phyloP scores from a whole-genome alignment of 345 rosid species.

The Rhodamnia rubescens region DNA sequence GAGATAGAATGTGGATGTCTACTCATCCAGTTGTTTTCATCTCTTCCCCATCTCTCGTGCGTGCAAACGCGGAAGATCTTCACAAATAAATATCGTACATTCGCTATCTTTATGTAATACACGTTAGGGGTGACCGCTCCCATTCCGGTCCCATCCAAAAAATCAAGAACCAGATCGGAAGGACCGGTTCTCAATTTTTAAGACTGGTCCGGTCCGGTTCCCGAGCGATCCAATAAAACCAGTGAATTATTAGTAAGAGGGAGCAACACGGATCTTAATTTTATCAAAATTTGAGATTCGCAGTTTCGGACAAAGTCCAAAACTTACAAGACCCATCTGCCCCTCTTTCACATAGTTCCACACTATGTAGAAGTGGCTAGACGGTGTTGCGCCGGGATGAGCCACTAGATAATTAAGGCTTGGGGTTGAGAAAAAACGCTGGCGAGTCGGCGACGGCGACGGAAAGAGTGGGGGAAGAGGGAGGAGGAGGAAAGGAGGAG shows the following conservation, averaged over 20 bases:
- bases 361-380: neutral
- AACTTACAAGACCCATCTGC: neutral
- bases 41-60: neutral
- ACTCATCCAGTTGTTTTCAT: constrained; percentile 7
- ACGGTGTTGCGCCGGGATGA: neutral
- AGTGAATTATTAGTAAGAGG: no score
- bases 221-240: no score
- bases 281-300: no score
- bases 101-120: neutral
- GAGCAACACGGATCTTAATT: no score
- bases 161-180: no score
- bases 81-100: neutral
- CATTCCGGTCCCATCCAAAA: no score
- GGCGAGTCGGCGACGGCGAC: neutral
- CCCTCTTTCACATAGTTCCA: neutral
- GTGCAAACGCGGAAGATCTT: neutral
- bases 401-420: neutral
- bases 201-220: no score
- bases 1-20: constrained; percentile 22
- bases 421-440: neutral
- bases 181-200: no score
- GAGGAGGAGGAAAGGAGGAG: neutral
- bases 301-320: neutral
- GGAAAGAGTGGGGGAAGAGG: neutral
- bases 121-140: no score